Conservation (phyloP, 1,284 basidiomycete genomes). For the Veloporphyrellus conicus region DNA sequence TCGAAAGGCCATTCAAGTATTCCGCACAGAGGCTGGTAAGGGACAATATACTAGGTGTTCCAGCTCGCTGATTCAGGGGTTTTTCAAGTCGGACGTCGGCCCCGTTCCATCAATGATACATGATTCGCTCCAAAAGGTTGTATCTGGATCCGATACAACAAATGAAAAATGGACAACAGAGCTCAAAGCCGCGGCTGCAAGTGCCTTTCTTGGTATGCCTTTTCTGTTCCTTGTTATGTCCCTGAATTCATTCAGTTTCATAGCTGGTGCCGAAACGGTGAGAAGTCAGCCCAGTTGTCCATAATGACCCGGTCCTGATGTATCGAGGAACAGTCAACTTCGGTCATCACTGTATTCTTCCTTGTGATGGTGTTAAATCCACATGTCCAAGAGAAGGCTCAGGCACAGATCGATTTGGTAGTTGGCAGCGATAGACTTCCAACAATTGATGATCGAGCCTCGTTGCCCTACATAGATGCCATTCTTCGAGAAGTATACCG, state of each 20-base stretch:
- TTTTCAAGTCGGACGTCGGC: not conserved
- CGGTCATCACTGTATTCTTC: not conserved
- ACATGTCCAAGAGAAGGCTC: not conserved
- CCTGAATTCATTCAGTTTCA: not conserved
- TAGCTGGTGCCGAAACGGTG: not conserved
- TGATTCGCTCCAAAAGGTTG: not conserved
- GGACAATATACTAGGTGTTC: too few relatives aligned
- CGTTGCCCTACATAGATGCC: conserved; percentile 2
- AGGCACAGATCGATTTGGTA: conserved; percentile 1
- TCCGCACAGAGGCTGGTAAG: conserved; percentile 7
- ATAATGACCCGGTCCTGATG: not conserved
- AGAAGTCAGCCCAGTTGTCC: not conserved
- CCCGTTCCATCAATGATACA: not conserved
- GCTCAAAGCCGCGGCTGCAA: not conserved
- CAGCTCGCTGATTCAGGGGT: not conserved
- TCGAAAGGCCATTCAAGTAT: conserved; percentile 10
- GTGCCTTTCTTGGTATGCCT: not conserved
- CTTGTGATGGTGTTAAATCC: not conserved
- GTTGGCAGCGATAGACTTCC: not conserved
- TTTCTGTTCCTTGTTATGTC: not conserved
- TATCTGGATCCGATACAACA: not conserved
- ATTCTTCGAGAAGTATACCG: not conserved
- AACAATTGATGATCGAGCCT: not conserved
- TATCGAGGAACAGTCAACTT: not conserved
- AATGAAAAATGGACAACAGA: not conserved